Evolutionary conservation across 1,284 basidiomycete genomes (phyloP).

Genomic region (Ustilago hordei): DNA sequence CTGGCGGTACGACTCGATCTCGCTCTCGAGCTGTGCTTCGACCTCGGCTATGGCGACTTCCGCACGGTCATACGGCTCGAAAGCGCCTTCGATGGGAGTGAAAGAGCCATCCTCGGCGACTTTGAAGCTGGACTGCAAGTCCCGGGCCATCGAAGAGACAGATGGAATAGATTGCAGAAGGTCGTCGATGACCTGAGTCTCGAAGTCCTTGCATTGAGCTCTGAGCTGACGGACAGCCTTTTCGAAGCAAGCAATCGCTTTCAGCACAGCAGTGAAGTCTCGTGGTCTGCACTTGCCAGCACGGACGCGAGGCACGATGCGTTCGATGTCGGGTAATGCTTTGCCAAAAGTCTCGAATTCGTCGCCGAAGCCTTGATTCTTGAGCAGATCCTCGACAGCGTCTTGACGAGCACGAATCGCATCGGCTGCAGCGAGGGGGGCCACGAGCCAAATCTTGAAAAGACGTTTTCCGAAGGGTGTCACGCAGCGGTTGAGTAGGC

Average conservation of each 20-base stretch:
- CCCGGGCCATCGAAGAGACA: constrained; percentile 54
- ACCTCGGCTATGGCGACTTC: constrained; percentile 51
- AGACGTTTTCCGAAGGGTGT: constrained; percentile 69
- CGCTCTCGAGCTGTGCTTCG: constrained; percentile 58
- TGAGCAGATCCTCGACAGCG: constrained; percentile 65
- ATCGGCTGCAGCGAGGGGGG: constrained; percentile 57
- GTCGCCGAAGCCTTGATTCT: constrained; percentile 53
- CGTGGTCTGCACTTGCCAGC: constrained; percentile 66
- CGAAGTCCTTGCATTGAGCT: constrained; percentile 43
- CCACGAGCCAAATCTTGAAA: constrained; percentile 67
- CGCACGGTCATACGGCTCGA: constrained; percentile 61
- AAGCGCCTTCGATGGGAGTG: constrained; percentile 52
- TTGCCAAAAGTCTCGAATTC: constrained; percentile 60
- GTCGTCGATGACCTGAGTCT: constrained; percentile 29
- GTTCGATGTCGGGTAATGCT: constrained; percentile 65
- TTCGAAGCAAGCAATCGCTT: constrained; percentile 54
- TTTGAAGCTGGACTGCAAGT: constrained; percentile 57
- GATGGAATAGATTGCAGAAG: constrained; percentile 59
- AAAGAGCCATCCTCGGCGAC: constrained; percentile 65
- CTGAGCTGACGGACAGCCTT: constrained; percentile 35
- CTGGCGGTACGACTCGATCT: constrained; percentile 52
- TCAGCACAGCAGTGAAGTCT: constrained; percentile 66
- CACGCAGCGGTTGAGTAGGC: constrained; percentile 67
- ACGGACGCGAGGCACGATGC: constrained; percentile 63
- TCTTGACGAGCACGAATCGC: constrained; percentile 64